Evolutionary conservation across 2,329 filamentous ascomycete species (phyloP).

Genomic region (Diaporthe humulicola): DNA sequence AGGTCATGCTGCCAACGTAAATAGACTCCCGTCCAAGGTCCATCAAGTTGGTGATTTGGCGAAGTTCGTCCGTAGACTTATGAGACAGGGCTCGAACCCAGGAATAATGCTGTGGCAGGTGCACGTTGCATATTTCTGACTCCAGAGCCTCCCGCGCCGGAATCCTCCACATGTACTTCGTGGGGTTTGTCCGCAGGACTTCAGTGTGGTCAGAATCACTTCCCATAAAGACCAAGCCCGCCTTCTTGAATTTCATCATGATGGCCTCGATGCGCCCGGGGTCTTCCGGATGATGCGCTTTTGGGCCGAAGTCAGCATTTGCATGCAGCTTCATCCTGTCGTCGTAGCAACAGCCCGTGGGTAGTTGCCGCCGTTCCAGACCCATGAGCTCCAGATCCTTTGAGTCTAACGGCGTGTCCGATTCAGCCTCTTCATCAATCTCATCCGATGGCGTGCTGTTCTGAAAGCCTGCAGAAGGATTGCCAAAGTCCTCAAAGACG

Average conservation of each 20-base stretch:
- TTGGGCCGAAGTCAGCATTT: constrained; percentile 80
- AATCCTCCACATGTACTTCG: constrained; percentile 81
- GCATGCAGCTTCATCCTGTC: constrained; percentile 96
- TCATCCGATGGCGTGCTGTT: constrained; percentile 46
- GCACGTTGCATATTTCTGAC: constrained; percentile 85
- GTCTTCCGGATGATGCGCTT: constrained; percentile 93
- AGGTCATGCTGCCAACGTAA: constrained; percentile 87
- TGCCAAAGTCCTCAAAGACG: constrained; percentile 53
- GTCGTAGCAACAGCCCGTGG: constrained; percentile 90
- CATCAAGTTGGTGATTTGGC: constrained; percentile 72
- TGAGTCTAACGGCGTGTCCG: constrained; percentile 45
- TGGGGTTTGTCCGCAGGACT: constrained; percentile 67
- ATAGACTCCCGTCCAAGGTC: constrained; percentile 80
- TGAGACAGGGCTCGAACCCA: constrained; percentile 76
- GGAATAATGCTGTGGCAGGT: constrained; percentile 80
- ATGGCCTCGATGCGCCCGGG: constrained; percentile 93
- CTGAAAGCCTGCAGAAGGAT: constrained; percentile 40
- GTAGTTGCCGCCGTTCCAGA: constrained; percentile 63
- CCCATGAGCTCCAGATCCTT: constrained; percentile 42
- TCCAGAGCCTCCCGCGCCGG: constrained; percentile 80
- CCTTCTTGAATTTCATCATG: constrained; percentile 87
- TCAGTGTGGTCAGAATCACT: constrained; percentile 66
- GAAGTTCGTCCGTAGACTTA: constrained; percentile 74
- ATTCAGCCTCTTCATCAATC: constrained; percentile 51
- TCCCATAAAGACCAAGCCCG: constrained; percentile 79